Conservation (phyloP, 1,284 basidiomycete genomes). For the Porphyrellus sp. region DNA sequence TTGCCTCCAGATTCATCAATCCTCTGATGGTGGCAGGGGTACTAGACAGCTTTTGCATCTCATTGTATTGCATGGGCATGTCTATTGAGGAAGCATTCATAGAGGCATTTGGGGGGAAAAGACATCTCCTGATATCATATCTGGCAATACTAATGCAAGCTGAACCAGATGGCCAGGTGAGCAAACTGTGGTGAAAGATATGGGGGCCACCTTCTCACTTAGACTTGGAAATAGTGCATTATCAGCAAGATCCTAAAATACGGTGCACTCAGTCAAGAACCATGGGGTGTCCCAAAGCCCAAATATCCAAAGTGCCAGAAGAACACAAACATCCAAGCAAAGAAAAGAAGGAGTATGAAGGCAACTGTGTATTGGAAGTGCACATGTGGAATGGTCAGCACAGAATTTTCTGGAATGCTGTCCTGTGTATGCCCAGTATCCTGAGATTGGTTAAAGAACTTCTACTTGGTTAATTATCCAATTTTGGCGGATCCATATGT, state of each 20-base stretch:
- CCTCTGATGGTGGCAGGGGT: not conserved
- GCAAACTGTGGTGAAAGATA: not conserved
- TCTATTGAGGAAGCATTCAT: not conserved
- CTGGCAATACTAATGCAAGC: not conserved
- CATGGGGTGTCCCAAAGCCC: constrained; percentile 5
- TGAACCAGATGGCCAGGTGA: not conserved
- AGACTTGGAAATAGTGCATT: not conserved
- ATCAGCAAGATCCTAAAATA: not conserved
- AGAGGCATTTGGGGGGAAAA: not conserved
- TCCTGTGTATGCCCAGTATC: not conserved
- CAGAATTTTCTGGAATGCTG: not conserved
- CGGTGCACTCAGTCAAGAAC: not conserved
- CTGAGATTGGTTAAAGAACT: not conserved
- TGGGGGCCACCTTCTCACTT: not conserved
- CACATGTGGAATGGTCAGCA: not conserved
- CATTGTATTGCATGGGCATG: not conserved
- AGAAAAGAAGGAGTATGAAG: not conserved
- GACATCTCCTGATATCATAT: not conserved
- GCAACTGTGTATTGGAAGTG: not conserved
- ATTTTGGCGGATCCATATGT: not conserved
- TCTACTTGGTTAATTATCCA: not conserved
- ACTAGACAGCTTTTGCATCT: not conserved
- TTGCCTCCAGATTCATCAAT: not conserved
- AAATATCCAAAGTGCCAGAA: not conserved
- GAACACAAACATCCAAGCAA: not conserved